Percentiles rank a stretch among this genome's conserved stretches.
phyloP scores from a whole-genome alignment of 176 grass and related monocot genomes.

The Musa troglodytarum region DNA sequence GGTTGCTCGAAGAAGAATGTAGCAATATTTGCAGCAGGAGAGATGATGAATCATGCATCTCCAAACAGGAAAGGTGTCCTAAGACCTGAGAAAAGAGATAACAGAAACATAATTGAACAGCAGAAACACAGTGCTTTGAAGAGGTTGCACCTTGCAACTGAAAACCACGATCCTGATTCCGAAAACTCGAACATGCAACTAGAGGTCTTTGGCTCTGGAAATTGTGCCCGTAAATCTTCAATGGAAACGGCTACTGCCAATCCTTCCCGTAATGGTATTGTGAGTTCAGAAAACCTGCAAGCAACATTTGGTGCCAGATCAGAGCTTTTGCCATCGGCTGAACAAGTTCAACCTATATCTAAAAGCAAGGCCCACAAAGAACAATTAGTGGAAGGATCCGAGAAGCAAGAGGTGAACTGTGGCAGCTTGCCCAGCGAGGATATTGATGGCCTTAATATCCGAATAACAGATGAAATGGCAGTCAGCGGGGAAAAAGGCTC shows the following conservation, averaged over 20 bases:
- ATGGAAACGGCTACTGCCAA: neutral
- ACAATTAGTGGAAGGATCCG: neutral
- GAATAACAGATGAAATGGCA: neutral
- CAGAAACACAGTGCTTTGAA: slow-evolving; percentile 14
- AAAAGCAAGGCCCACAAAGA: neutral
- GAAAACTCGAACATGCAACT: slow-evolving; percentile 33
- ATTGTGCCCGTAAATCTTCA: slow-evolving; percentile 18
- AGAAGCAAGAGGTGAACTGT: neutral
- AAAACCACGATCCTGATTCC: slow-evolving; percentile 15
- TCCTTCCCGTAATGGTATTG: slow-evolving; percentile 13
- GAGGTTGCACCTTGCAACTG: slow-evolving; percentile 17
- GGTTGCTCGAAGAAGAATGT: neutral
- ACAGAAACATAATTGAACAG: slow-evolving; percentile 21
- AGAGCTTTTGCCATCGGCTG: too few relatives aligned
- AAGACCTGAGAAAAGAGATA: neutral
- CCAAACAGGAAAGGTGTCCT: neutral
- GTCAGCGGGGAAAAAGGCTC: neutral
- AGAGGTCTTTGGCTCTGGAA: slow-evolving; percentile 26
- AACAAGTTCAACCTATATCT: neutral
- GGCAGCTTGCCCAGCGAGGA: neutral
- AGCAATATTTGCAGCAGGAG: slow-evolving; percentile 8
- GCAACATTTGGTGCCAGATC: neutral
- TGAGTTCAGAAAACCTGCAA: slow-evolving; percentile 27
- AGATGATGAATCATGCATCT: slow-evolving; percentile 29
- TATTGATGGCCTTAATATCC: neutral